A percentile compares a stretch with the other conserved stretches of the same genome.
phyloP scores from a whole-genome alignment of 441 rosid species.

The Brassica balearica region DNA sequence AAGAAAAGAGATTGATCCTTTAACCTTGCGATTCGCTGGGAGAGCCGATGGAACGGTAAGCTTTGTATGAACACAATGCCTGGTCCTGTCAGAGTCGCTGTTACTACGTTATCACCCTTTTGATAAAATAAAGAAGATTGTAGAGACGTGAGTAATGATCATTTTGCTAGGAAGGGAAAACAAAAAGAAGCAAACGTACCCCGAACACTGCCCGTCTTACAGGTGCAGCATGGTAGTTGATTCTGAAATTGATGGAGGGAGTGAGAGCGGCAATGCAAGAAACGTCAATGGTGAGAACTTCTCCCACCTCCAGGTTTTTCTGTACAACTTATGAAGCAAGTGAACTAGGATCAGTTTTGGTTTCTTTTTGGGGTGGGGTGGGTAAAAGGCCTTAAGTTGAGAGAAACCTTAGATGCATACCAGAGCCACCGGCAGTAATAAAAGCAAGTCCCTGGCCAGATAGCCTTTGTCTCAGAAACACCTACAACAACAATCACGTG shows the following conservation, averaged over 20 bases:
- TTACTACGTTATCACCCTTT: conserved; percentile 88
- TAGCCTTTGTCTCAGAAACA: conserved; percentile 86
- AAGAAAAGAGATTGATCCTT: conserved; percentile 13
- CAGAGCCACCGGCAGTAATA: conserved; percentile 95
- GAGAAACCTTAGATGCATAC: conserved; percentile 51
- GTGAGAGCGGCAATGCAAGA: conserved; percentile 89
- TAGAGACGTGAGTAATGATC: conserved; percentile 1
- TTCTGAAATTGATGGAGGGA: conserved; percentile 73
- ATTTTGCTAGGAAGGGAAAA: neutral
- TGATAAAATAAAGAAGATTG: neutral
- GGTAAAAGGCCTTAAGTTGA: neutral
- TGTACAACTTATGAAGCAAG: conserved; percentile 69
- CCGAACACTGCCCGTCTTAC: conserved; percentile 91
- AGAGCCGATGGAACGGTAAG: conserved; percentile 87
- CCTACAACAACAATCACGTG: conserved; percentile 52
- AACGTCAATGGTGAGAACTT: conserved; percentile 81
- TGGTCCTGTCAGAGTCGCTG: conserved; percentile 89
- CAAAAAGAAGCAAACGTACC: conserved; percentile 49
- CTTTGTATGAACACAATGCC: conserved; percentile 99
- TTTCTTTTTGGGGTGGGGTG: no score
- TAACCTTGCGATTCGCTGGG: conserved; percentile 94
- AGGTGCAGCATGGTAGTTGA: conserved; percentile 77
- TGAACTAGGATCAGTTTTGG: conserved; percentile 15
- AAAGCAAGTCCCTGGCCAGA: conserved; percentile 98
- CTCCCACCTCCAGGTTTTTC: conserved; percentile 94